Evolutionary conservation across 768 basidiomycete genomes (phyloP).

Genomic region (Sarcomyxa edulis): DNA sequence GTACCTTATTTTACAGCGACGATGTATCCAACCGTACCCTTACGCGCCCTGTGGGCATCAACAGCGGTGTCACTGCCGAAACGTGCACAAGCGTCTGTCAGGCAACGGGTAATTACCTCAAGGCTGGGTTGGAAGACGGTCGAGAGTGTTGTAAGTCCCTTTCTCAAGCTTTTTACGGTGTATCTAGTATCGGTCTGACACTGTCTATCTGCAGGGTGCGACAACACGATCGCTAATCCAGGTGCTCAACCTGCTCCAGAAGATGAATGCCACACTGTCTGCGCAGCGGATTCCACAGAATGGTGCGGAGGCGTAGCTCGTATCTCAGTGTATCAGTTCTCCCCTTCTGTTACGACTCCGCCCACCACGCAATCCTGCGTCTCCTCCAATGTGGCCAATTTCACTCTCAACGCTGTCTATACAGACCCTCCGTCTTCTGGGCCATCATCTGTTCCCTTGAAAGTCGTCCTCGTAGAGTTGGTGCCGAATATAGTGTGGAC

Average conservation of each 20-base stretch:
- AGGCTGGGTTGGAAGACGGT: slow-evolving; percentile 42
- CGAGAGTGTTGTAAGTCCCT: slow-evolving; percentile 41
- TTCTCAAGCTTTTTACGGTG: background rate
- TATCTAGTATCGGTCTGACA: slow-evolving; percentile 1
- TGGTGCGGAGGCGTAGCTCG: slow-evolving; percentile 37
- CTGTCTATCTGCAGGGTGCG: slow-evolving; percentile 29
- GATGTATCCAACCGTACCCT: slow-evolving; percentile 26
- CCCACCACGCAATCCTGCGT: slow-evolving; percentile 21
- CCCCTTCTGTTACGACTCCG: slow-evolving; percentile 18
- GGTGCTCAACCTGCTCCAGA: slow-evolving; percentile 32
- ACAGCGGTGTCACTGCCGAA: slow-evolving; percentile 40
- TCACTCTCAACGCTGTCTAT: slow-evolving; percentile 30
- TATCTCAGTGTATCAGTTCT: slow-evolving; percentile 30
- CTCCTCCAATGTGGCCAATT: slow-evolving; percentile 25
- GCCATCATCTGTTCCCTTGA: slow-evolving; percentile 23
- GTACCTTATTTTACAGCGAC: slow-evolving; percentile 22
- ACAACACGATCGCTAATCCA: slow-evolving; percentile 25
- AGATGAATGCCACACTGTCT: slow-evolving; percentile 35
- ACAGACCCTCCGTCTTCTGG: slow-evolving; percentile 26
- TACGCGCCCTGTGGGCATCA: slow-evolving; percentile 29
- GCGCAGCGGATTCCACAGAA: slow-evolving; percentile 28
- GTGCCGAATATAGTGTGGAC: slow-evolving; percentile 34
- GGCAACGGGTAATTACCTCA: slow-evolving; percentile 29
- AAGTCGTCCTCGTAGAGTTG: slow-evolving; percentile 31
- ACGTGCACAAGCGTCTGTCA: slow-evolving; percentile 45